Percentiles rank a stretch among this genome's conserved stretches.
Evolutionary conservation across 345 rosid species (phyloP).

Genomic region (Bruguiera sexangula): DNA sequence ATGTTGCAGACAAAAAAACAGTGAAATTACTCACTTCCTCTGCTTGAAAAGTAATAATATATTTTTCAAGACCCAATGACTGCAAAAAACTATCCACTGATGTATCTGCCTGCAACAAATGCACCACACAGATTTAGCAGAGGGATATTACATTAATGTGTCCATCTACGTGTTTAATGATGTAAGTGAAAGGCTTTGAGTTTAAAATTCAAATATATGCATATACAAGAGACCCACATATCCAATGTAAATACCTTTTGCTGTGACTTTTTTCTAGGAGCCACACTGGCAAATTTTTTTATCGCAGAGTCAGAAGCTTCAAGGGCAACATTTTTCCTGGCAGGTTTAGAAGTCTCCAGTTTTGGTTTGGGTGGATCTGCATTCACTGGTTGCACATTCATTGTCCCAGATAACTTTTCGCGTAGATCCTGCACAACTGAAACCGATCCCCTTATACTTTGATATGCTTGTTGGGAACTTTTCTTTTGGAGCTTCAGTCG

Average conservation of each 20-base stretch:
- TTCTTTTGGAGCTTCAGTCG: constrained; percentile 88
- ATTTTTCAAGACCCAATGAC: constrained; percentile 88
- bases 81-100: constrained; percentile 74
- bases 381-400: constrained; percentile 51
- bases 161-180: not conserved
- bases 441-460: constrained; percentile 47
- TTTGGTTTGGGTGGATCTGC: constrained; percentile 48
- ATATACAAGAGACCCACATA: not conserved
- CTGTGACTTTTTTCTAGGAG: constrained; percentile 54
- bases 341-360: constrained; percentile 47
- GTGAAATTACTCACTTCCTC: constrained; percentile 63
- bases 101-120: constrained; percentile 58
- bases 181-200: not conserved
- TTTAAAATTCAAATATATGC: not conserved
- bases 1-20: constrained; percentile 3
- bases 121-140: constrained; percentile 7
- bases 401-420: constrained; percentile 84
- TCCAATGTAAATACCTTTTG: constrained; percentile 40
- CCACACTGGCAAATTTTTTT: constrained; percentile 42
- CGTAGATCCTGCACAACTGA: constrained; percentile 72
- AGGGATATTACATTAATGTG: not conserved
- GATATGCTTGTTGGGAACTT: constrained; percentile 43
- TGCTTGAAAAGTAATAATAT: constrained; percentile 81
- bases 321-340: constrained; percentile 55
- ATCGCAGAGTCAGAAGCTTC: constrained; percentile 55